Base-by-base conservation (phyloP, 495 filamentous ascomycete genomes). In the Daldinia bambusicola region DNA sequence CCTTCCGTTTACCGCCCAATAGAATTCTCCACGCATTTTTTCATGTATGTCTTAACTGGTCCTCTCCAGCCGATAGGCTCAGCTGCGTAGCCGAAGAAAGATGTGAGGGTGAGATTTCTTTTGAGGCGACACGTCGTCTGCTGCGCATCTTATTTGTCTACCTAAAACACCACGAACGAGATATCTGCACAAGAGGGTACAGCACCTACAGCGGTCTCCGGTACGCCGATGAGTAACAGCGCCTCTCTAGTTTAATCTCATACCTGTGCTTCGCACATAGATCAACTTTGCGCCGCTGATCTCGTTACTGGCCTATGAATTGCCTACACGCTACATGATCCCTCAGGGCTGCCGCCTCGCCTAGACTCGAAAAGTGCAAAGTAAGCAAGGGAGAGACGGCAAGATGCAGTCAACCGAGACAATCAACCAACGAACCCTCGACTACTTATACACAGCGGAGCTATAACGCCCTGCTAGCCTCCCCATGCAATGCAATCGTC, bases 371-470 rank as follows among this genome's bases (percentile, higher is more conserved):
- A 48, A 38, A 41, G 53, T 41, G 63, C 43, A 59, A 66, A 22
- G 40, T 40, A 63, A 50, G 63, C 55, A 67, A 64, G 43, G 62
- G 34, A 52, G 52, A 59, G 34, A 66, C 67, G 59, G 63, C 66
- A 70, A 63, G 32, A 67, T 67, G 71, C 67, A 74, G 67, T 58
- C 63, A 71, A 57, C 71, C 71, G 63, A 74, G 63, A 71, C 67
- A 67, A 71, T 70, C 59, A 61, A 37, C 58, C 52, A 63, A 66
- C 48, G 52, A 56, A 63, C 55, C 32, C 51, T 59, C 48, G 37
- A 32, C 63, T 30, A 61, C 45, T 56, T 41, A 43, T 55, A 43
- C 58, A 61, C 37, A 20, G 18, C 45, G 45, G 45, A 70, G 48
- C 36, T 40, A 60, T 55, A 67, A 67, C 22, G 37, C 37, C 36